Evolutionary conservation across 371 early-diverging fungal genomes (phyloP), one percentile per base, ranked within the genome.

Genomic region (Smittium culicis): DNA sequence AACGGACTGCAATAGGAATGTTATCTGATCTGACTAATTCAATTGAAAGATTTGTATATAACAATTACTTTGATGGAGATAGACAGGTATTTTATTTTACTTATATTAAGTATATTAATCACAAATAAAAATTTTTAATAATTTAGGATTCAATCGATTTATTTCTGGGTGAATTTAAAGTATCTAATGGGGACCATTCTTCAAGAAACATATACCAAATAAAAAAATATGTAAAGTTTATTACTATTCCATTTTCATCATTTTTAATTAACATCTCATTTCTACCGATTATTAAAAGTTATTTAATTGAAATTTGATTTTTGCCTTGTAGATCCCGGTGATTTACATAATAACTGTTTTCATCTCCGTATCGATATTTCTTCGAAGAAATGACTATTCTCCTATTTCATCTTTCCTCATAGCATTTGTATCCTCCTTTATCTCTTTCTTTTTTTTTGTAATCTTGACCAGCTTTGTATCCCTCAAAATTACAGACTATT

Each of bases 61-160:
- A 94, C 72, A 96, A 94, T 82, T 98, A 87, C 70, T 72, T 89
- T 68, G 98, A 98, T 69, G 97, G 96, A 33, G 68, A 74, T 17
- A 83, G 95, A 32, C 98, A 98, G 80, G 93, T 45, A 45, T 11
- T 45, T 45, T 45, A 11, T 11, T 20, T 11, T 45, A 45, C 20
- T 20, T 20, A 45, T 20, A 45, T 45, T 20, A 11, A 5, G 5
- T 45, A 45, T 45, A 11, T 5, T 45, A 11, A 11, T 45, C 45
- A 11, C 5, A 5, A 11, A 45, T 45, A 45, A 11, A 11, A 11
- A 45, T 45, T 45, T 45, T 20, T 45, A 45, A 45, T 11, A 11
- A 45, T 11, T 45, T 45, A 45, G 45, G 93, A 75, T 82, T 84
- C 14, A 86, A 83, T 62, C 70, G 93, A 94, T 70, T 71, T 94